phyloP scores from a whole-genome alignment of 306 rosid genomes.

The Erythrophleum fordii region DNA sequence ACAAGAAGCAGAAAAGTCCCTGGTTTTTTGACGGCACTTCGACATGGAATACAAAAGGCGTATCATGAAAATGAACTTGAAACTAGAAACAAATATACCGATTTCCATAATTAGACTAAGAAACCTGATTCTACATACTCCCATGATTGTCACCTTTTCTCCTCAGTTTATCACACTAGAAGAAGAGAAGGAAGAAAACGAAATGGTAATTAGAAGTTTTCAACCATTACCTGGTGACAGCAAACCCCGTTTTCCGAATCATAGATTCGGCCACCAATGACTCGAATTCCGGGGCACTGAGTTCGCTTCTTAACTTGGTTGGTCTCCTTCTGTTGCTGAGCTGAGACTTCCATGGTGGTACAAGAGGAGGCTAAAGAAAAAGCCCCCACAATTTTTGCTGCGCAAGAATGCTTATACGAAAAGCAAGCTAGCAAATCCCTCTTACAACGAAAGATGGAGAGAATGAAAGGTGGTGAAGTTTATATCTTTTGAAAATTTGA shows the following conservation, averaged over 20 bases:
- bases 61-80: background rate
- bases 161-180: background rate
- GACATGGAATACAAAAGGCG: background rate
- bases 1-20: slow-evolving; percentile 60
- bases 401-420: background rate
- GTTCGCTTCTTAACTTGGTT: background rate
- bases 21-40: slow-evolving; percentile 53
- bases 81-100: background rate
- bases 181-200: background rate
- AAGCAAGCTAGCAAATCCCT: background rate
- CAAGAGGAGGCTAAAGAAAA: background rate
- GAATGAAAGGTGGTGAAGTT: background rate
- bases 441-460: background rate
- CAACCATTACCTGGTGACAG: slow-evolving; percentile 67
- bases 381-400: no score
- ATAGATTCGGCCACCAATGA: slow-evolving; percentile 6
- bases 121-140: background rate
- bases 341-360: slow-evolving; percentile 1
- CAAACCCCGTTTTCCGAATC: slow-evolving; percentile 8
- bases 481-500: background rate
- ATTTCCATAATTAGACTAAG: background rate
- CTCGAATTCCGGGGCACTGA: background rate
- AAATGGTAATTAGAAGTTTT: background rate
- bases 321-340: background rate
- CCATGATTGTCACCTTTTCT: background rate